phyloP scores from a whole-genome alignment of 805 yeast genomes.

The Saccharomycopsis capsularis region DNA sequence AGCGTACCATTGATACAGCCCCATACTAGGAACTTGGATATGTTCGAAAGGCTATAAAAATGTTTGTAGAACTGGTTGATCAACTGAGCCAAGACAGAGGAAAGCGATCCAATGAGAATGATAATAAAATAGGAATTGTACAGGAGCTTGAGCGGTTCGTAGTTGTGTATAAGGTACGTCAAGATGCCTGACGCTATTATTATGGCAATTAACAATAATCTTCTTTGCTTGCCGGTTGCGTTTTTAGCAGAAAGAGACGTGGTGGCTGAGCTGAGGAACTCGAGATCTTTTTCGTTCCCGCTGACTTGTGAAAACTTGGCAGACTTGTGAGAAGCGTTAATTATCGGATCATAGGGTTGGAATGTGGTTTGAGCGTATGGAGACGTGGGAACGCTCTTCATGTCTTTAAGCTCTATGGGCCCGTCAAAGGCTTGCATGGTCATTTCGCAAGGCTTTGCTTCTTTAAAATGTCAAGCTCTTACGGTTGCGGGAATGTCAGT shows the following conservation, averaged over 20 bases:
- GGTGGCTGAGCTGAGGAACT: neutral
- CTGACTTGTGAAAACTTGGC: neutral
- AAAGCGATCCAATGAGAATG: slow-evolving; percentile 17
- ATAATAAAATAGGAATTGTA: slow-evolving; percentile 1
- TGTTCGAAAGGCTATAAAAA: slow-evolving; percentile 5
- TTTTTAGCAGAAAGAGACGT: no score
- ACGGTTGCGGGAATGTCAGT: no score
- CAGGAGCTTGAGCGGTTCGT: slow-evolving; percentile 7
- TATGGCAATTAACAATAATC: neutral
- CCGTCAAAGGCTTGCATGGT: slow-evolving; percentile 12
- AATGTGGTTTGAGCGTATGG: slow-evolving; percentile 10
- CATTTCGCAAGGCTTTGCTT: no score
- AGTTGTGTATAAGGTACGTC: slow-evolving; percentile 7
- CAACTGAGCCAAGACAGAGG: slow-evolving; percentile 20
- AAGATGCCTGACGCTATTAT: neutral
- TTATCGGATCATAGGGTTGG: slow-evolving; percentile 11
- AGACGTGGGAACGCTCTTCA: slow-evolving; percentile 1
- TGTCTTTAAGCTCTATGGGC: slow-evolving; percentile 9
- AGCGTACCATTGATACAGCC: slow-evolving; percentile 53
- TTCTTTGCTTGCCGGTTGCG: no score
- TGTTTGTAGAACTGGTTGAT: slow-evolving; percentile 20
- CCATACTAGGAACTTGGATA: slow-evolving; percentile 48
- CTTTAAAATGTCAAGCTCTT: no score
- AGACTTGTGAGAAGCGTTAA: neutral
- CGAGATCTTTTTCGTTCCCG: neutral